Percentiles rank a stretch among this genome's conserved stretches.
Conservation (phyloP, 2,329 filamentous ascomycete species). For the Ophiocordyceps robertsii region DNA sequence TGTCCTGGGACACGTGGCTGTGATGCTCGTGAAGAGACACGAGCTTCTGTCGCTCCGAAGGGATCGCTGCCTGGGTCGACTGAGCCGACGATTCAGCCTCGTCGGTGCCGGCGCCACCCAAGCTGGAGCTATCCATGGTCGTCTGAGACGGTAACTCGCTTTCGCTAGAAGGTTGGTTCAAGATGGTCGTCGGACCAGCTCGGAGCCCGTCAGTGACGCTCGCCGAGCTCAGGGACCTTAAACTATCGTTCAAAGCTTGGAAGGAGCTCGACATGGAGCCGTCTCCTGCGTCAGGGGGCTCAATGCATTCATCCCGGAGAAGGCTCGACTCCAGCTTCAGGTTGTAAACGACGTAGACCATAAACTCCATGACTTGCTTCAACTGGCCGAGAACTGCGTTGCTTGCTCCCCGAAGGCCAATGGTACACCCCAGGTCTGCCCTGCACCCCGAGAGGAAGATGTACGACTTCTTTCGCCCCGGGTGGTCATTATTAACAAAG, state of each 20-base stretch:
- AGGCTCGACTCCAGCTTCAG: conserved; percentile 89
- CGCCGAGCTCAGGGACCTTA: conserved; percentile 17
- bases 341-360: conserved; percentile 98
- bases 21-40: conserved; percentile 29
- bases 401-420: conserved; percentile 73
- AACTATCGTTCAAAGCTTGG: conserved; percentile 26
- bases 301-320: conserved; percentile 83
- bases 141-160: conserved; percentile 22
- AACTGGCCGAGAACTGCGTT: conserved; percentile 59
- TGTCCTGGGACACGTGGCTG: conserved; percentile 30
- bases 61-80: conserved; percentile 6
- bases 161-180: conserved; percentile 22
- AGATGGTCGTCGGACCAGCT: conserved; percentile 16
- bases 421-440: conserved; percentile 85
- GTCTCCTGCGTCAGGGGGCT: conserved; percentile 55
- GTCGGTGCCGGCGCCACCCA: conserved; percentile 13
- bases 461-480: conserved; percentile 78
- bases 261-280: conserved; percentile 24
- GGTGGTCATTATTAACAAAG: conserved; percentile 65
- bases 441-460: conserved; percentile 88
- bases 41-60: conserved; percentile 13
- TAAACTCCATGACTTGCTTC: conserved; percentile 93
- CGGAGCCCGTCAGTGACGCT: conserved; percentile 13
- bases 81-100: conserved; percentile 11
- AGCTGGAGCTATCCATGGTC: conserved; percentile 15